Base-by-base conservation (phyloP, 306 rosid genomes). In the Prunus dulcis region DNA sequence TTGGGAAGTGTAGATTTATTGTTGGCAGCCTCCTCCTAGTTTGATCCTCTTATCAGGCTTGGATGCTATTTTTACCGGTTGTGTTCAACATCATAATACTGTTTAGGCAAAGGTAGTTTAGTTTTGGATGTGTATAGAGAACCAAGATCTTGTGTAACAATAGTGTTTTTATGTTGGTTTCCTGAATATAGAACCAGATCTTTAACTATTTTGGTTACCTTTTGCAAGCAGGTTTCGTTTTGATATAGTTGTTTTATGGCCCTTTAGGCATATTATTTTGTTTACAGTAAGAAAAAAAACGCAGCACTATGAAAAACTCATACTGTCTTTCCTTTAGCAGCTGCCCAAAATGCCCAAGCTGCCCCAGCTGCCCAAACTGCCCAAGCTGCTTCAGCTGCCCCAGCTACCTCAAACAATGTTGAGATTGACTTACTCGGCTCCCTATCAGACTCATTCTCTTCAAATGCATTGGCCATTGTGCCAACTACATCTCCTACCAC, bases 371-470 rank as follows among this genome's bases (percentile, higher is more conserved):
- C n/a, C 19, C n/a, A 38, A 62, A 38, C 43, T 28, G 12, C 19
- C 67, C 67, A 13, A 89, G 98, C 82, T 82, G 83, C 86, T 73
- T 89, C 92, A 88, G 97, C 84, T 81, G 82, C 85, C 72, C 89
- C 88, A 27, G 73, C 72, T 70, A 38, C 87, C 78, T 62, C 97
- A 43, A 86, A 80, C 71, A 89, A 63, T 84, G 83, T 75, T 20
- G 97, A 96, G 86, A 76, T 89, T 73, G 96, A 93, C 86, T 85
- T 96, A 72, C 89, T 96, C 6, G 94, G 93, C 53, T 88, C 96
- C 32, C 87, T 96, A 55, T 81, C 93, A n/a, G 96, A 93, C 19
- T 82, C 96, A 6, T 87, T 89, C 83, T 77, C 91, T 63, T 82
- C 93, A 76, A 85, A 91, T 78, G 69, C 88, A 19, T 78, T 92